Evolutionary conservation across 23 red algal genomes (phyloP).

Genomic region (Chondrus crispus): DNA sequence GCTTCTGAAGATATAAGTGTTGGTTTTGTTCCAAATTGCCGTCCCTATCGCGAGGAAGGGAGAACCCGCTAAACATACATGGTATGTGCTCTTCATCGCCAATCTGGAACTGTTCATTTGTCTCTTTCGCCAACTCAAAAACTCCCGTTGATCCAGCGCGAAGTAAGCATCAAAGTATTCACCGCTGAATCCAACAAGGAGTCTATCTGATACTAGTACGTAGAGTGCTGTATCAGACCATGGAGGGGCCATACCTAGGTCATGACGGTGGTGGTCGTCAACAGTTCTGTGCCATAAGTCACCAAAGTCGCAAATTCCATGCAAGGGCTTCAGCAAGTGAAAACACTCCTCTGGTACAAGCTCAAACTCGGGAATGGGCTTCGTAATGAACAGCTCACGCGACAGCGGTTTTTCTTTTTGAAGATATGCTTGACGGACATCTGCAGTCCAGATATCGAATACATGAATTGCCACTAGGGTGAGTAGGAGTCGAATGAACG

Average conservation of each 20-base stretch:
- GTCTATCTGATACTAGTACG: background rate
- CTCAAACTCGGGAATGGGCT: background rate
- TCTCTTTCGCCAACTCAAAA: background rate
- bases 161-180: background rate
- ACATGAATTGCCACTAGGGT: background rate
- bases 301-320: background rate
- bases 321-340: background rate
- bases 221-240: background rate
- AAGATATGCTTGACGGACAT: slow-evolving; percentile 15
- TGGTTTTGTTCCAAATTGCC: background rate
- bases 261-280: background rate
- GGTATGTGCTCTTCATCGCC: background rate
- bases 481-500: background rate
- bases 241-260: background rate
- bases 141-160: background rate
- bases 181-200: background rate
- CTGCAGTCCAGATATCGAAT: background rate
- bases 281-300: slow-evolving; percentile 6
- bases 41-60: background rate
- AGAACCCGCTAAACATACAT: background rate
- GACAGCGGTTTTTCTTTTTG: background rate
- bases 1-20: background rate
- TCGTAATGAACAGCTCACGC: background rate
- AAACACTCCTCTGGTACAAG: background rate
- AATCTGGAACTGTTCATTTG: slow-evolving; percentile 15